These are phyloP conservation scores for Eimeria necatrix DNA, from an alignment of 169 alveolate species.

Conservation along the genomic window DNA sequence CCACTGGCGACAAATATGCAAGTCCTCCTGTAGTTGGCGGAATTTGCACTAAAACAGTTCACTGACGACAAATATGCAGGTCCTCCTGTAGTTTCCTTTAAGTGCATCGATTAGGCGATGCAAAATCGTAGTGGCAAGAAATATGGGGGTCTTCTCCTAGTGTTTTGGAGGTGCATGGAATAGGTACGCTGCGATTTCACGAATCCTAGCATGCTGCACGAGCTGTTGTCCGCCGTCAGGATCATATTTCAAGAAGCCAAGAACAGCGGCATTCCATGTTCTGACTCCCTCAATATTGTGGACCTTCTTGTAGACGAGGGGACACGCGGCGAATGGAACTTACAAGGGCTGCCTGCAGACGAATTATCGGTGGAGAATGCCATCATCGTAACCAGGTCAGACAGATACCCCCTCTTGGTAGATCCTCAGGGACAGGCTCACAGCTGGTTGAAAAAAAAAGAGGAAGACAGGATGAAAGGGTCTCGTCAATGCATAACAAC, in stretches of 20 bases:
- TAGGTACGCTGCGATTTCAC: background rate
- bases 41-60: too few relatives aligned
- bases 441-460: conserved; percentile 96
- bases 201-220: background rate
- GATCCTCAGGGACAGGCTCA: conserved; percentile 98
- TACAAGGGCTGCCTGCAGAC: conserved; percentile 97
- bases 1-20: too few relatives aligned
- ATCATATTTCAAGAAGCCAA: conserved; percentile 78
- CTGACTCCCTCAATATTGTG: conserved; percentile 82
- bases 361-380: conserved; percentile 97
- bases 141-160: too few relatives aligned
- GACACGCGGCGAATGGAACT: conserved; percentile 94
- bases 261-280: conserved; percentile 70
- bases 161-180: too few relatives aligned
- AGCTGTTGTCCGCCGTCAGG: conserved; percentile 74
- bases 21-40: too few relatives aligned
- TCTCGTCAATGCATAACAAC: conserved; percentile 92
- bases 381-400: conserved; percentile 95
- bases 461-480: conserved; percentile 85
- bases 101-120: too few relatives aligned
- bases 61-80: too few relatives aligned
- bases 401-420: conserved; percentile 97
- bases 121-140: too few relatives aligned
- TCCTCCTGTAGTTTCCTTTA: too few relatives aligned
- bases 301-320: conserved; percentile 95